A percentile compares a stretch with the other conserved stretches of the same genome.
These are phyloP conservation scores for Umbelopsis sp. DNA, from an alignment of 192 early-diverging fungal species.

Conservation along the genomic window DNA sequence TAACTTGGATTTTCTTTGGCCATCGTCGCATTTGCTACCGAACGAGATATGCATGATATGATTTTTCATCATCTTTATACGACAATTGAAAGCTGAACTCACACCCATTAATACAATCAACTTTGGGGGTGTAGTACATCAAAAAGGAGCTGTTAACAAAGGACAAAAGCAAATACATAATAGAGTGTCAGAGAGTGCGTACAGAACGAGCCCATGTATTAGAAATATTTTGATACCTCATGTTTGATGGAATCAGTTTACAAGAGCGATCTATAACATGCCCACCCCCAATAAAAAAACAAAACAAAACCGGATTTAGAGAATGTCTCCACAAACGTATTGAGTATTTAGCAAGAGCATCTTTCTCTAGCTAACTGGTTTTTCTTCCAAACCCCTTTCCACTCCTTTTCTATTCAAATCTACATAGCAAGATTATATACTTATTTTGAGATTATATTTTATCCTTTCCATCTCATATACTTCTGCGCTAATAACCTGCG, in stretches of 20 bases:
- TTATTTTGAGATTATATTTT: not conserved
- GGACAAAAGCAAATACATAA: not conserved
- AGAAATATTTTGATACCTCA: not conserved
- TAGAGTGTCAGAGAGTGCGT: not conserved
- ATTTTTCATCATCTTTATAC: not conserved
- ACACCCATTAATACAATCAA: not conserved
- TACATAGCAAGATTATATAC: slow-evolving; percentile 9
- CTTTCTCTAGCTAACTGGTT: slow-evolving; percentile 1
- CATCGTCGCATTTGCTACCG: slow-evolving; percentile 9
- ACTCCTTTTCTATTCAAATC: slow-evolving; percentile 17
- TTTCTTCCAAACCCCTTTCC: slow-evolving; percentile 7
- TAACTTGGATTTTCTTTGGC: not conserved
- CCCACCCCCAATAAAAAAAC: not conserved
- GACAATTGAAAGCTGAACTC: too few relatives aligned
- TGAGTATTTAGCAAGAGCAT: slow-evolving; percentile 9
- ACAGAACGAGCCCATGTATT: not conserved
- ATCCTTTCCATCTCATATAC: not conserved
- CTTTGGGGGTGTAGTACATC: not conserved
- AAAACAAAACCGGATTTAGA: not conserved
- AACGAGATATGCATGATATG: slow-evolving; percentile 7
- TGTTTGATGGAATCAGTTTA: not conserved
- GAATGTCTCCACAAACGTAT: slow-evolving; percentile 7
- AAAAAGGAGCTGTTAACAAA: not conserved
- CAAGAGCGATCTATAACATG: not conserved
- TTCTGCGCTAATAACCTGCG: not conserved